These are phyloP conservation scores for Fusarium sulawesiense DNA, from an alignment of 2,329 filamentous ascomycete genomes.

Conservation along the genomic window DNA sequence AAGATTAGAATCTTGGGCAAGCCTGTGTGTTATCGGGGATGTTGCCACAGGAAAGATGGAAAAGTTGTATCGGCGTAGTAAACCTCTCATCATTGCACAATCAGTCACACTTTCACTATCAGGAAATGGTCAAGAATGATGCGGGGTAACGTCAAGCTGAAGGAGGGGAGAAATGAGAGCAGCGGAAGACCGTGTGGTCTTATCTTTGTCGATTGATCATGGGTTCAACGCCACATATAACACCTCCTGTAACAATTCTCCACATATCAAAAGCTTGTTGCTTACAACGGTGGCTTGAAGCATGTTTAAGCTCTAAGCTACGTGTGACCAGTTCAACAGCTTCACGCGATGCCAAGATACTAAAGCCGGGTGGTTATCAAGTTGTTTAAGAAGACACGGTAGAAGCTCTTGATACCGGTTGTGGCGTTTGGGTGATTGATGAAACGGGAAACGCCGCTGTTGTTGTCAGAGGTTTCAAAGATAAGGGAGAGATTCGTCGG, in stretches of 20 bases:
- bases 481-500: not conserved
- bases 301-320: not conserved
- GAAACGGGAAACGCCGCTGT: not conserved
- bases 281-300: not conserved
- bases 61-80: not conserved
- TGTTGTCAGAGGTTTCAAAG: not conserved
- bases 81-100: not conserved
- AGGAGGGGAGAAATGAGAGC: not conserved
- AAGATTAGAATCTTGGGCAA: not conserved
- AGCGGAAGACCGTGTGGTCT: not conserved
- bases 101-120: not conserved
- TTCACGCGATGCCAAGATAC: not conserved
- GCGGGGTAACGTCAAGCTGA: not conserved
- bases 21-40: not conserved
- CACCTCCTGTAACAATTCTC: not conserved
- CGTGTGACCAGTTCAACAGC: not conserved
- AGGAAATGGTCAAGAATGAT: not conserved
- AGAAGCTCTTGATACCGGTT: not conserved
- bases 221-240: not conserved
- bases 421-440: not conserved
- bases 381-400: no score
- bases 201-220: not conserved
- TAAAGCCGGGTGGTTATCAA: not conserved
- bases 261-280: not conserved
- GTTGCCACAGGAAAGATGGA: not conserved